Conservation (phyloP, 2,329 filamentous ascomycete genomes). For the Venturia carpophila region DNA sequence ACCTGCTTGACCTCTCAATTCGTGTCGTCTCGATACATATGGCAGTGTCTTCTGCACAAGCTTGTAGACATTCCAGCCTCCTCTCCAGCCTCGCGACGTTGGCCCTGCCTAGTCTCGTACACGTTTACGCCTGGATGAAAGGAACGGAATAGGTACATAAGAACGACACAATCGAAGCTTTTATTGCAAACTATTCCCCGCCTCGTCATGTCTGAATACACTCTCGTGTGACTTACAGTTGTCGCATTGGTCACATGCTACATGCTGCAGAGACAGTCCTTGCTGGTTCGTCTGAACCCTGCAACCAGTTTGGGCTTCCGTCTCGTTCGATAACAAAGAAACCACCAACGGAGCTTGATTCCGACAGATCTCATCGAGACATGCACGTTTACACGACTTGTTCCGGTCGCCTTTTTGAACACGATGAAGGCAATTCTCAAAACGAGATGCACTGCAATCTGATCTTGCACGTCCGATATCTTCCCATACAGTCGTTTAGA, state of each 20-base stretch:
- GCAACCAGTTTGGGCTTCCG: neutral
- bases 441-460: neutral
- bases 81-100: neutral
- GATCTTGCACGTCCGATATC: neutral
- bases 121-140: neutral
- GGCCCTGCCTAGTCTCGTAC: neutral
- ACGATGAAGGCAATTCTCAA: neutral
- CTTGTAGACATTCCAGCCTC: neutral
- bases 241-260: neutral
- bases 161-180: neutral
- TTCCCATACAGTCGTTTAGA: neutral
- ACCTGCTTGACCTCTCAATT: slow-evolving; percentile 14
- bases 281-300: neutral
- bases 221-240: neutral
- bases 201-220: neutral
- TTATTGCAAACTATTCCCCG: neutral
- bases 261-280: neutral
- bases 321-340: neutral
- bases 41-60: neutral
- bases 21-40: neutral
- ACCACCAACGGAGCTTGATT: neutral
- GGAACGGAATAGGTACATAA: neutral
- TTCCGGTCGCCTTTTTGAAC: neutral
- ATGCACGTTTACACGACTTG: neutral
- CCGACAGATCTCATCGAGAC: neutral